phyloP scores from a whole-genome alignment of 2,329 filamentous ascomycete species.

The Tetracladium maxilliforme region DNA sequence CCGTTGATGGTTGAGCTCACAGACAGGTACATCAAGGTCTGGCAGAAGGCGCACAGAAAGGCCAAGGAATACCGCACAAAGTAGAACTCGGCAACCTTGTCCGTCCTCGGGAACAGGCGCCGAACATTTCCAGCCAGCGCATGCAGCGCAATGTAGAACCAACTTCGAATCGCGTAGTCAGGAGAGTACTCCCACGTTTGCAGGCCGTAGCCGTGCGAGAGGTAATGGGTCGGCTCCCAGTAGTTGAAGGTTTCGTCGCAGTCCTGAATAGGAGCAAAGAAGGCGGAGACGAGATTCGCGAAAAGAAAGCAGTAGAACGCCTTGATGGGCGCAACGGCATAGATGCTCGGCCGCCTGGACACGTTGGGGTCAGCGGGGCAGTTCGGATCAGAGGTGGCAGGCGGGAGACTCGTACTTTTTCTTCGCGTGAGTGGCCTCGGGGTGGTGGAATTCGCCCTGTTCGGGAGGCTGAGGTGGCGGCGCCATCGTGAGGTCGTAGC shows the following conservation, averaged over 20 bases:
- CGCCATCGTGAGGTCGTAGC: too few relatives aligned
- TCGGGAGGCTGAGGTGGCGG: too few relatives aligned
- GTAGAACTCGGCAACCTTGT: constrained; percentile 64
- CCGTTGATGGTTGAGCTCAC: constrained; percentile 66
- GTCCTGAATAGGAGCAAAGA: constrained; percentile 85
- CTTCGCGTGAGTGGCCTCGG: too few relatives aligned
- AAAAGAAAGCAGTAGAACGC: constrained; percentile 70
- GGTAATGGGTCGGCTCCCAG: constrained; percentile 93
- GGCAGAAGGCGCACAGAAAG: constrained; percentile 62
- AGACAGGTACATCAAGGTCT: constrained; percentile 67
- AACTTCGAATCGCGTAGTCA: constrained; percentile 86
- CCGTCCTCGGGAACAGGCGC: constrained; percentile 23
- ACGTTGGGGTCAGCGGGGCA: too few relatives aligned
- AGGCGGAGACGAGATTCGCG: constrained; percentile 61
- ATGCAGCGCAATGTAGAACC: constrained; percentile 78
- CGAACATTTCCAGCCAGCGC: constrained; percentile 55
- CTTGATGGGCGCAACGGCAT: constrained; percentile 54
- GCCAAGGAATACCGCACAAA: constrained; percentile 65
- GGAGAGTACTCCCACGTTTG: constrained; percentile 99
- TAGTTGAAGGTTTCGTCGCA: constrained; percentile 99
- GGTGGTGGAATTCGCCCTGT: too few relatives aligned
- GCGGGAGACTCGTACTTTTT: constrained; percentile 9
- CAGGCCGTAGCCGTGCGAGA: constrained; percentile 80
- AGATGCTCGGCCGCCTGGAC: too few relatives aligned
- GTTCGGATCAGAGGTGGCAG: too few relatives aligned